Conservation (phyloP, 768 basidiomycete genomes). For the Piloderma croceum region DNA sequence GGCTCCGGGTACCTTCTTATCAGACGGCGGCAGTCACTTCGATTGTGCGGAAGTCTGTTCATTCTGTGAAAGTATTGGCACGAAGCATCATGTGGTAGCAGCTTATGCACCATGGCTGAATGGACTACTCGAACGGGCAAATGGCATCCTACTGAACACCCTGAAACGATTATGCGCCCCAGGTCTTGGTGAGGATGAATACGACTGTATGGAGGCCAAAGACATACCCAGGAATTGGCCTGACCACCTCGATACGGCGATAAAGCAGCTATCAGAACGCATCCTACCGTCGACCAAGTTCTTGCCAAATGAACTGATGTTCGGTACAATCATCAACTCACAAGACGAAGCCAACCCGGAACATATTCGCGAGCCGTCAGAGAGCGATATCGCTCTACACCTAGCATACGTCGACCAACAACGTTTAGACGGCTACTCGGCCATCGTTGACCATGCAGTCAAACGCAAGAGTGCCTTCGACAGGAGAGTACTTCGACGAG, state of each 20-base stretch:
- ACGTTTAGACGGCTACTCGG: constrained; percentile 2
- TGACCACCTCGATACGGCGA: constrained; percentile 14
- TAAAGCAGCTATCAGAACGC: constrained; percentile 13
- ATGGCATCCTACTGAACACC: constrained; percentile 15
- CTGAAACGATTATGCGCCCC: constrained; percentile 18
- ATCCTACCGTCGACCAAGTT: too few species aligned
- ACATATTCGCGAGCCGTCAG: too few species aligned
- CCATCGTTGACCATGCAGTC: neutral
- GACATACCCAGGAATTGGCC: constrained; percentile 19
- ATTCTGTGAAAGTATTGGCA: constrained; percentile 8
- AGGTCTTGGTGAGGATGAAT: constrained; percentile 12
- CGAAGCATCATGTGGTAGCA: constrained; percentile 11
- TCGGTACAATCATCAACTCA: constrained; percentile 11
- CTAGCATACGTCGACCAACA: constrained; percentile 4
- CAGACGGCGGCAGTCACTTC: constrained; percentile 23
- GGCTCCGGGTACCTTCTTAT: constrained; percentile 15
- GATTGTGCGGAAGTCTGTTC: constrained; percentile 10
- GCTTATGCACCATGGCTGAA: constrained; percentile 27
- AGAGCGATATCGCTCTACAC: constrained; percentile 1
- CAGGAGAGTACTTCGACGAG: too few species aligned
- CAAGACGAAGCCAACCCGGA: constrained; percentile 8
- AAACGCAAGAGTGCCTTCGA: too few species aligned
- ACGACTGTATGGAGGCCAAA: constrained; percentile 8
- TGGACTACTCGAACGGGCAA: constrained; percentile 21
- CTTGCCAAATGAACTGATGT: constrained; percentile 17